Conservation (phyloP, 1,284 basidiomycete species). For the Puccinia coronata region DNA sequence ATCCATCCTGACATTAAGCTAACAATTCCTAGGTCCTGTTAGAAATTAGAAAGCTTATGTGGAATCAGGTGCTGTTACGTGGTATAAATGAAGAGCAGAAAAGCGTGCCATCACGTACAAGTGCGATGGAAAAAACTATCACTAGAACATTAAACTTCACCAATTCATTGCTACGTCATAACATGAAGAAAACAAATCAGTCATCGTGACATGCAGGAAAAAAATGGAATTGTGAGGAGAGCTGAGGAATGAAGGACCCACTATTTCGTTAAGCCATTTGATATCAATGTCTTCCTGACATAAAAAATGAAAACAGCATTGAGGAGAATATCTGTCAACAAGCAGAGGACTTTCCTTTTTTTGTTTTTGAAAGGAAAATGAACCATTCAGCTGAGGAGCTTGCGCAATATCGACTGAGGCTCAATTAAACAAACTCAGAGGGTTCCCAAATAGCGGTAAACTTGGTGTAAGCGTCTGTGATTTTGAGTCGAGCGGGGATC, state of each 20-base stretch:
- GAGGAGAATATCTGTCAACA: conserved; percentile 15
- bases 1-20: conserved; percentile 3
- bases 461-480: background rate
- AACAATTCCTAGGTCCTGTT: conserved; percentile 24
- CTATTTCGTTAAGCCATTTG: conserved; percentile 26
- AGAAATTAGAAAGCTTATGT: background rate
- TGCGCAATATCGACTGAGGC: background rate
- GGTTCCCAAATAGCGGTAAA: conserved; percentile 9
- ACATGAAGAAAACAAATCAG: background rate
- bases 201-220: background rate
- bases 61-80: background rate
- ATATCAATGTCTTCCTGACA: conserved; percentile 23
- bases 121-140: conserved; percentile 10
- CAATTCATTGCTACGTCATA: conserved; percentile 16
- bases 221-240: background rate
- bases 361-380: background rate
- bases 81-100: background rate
- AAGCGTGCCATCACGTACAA: conserved; percentile 12
- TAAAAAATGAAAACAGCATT: conserved; percentile 1
- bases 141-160: conserved; percentile 20
- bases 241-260: background rate
- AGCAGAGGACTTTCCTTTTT: conserved; percentile 7
- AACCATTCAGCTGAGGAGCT: background rate
- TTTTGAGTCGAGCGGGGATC: background rate
- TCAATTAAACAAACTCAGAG: conserved; percentile 2